Percentiles rank a stretch among this genome's conserved stretches.
Evolutionary conservation across 2,329 filamentous ascomycete species (phyloP).

Genomic region (Hirsutella thompsonii): DNA sequence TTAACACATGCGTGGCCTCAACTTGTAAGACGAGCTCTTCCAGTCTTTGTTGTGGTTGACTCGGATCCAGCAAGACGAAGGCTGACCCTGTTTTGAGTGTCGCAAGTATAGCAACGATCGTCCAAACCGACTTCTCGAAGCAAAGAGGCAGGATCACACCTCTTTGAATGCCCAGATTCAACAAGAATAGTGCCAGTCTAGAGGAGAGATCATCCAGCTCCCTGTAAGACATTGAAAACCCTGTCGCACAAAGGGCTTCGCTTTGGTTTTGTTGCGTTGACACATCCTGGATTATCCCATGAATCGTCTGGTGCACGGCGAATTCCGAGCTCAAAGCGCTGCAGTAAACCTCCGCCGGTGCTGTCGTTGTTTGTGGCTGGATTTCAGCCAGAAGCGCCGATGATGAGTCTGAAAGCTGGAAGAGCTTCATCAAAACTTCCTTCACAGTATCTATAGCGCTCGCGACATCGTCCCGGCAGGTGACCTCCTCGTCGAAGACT

Average conservation of each 20-base stretch:
- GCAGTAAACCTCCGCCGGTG: not conserved
- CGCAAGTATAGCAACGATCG: constrained; percentile 2
- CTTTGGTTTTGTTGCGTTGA: not conserved
- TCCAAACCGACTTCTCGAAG: constrained; percentile 5
- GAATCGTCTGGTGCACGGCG: not conserved
- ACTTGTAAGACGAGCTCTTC: not conserved
- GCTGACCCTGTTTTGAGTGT: constrained; percentile 4
- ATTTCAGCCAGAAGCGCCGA: not conserved
- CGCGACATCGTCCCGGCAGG: not conserved
- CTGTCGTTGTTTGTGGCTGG: not conserved
- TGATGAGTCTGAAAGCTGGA: not conserved
- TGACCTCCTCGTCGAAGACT: not conserved
- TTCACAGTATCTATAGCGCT: not conserved
- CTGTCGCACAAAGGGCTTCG: not conserved
- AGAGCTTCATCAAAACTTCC: not conserved
- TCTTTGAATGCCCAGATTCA: not conserved
- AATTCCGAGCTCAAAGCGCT: not conserved
- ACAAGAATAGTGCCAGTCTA: not conserved
- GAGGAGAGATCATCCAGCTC: not conserved
- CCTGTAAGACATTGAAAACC: not conserved
- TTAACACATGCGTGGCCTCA: not conserved
- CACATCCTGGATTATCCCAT: not conserved
- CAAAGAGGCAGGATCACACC: constrained; percentile 1
- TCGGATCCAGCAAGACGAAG: constrained; percentile 9
- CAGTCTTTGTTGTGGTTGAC: constrained; percentile 1